Percentiles rank a stretch among this genome's conserved stretches.
These are phyloP conservation scores for Amborella trichopoda DNA, from an alignment of 164 flowering plant genomes.

Conservation along the genomic window DNA sequence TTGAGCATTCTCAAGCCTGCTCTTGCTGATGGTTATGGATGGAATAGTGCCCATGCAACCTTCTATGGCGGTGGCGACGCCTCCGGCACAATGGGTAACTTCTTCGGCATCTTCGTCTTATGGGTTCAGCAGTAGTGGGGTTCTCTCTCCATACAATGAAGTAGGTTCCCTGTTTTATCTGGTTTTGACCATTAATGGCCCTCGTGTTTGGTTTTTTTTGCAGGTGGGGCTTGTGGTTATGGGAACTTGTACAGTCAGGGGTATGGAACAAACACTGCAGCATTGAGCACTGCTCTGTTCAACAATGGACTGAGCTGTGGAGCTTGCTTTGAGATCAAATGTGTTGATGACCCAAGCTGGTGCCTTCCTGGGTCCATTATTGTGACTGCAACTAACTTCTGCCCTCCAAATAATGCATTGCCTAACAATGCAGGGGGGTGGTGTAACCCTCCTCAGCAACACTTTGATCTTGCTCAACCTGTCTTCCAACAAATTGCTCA, in stretches of 20 bases:
- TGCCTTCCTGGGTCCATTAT: conserved; percentile 46
- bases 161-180: background rate
- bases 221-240: conserved; percentile 84
- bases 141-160: background rate
- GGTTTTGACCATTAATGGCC: background rate
- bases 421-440: conserved; percentile 42
- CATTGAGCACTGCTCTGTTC: conserved; percentile 65
- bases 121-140: background rate
- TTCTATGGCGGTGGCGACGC: conserved; percentile 79
- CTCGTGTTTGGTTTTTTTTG: background rate
- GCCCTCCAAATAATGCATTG: conserved; percentile 45
- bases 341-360: conserved; percentile 47
- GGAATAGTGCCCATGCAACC: conserved; percentile 65
- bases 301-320: conserved; percentile 65
- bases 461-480: conserved; percentile 69
- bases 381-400: conserved; percentile 73
- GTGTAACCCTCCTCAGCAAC: conserved; percentile 57
- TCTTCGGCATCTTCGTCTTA: background rate
- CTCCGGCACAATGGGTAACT: conserved; percentile 72
- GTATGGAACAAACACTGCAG: conserved; percentile 64
- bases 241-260: conserved; percentile 76
- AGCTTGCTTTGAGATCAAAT: conserved; percentile 48
- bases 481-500: conserved; percentile 53
- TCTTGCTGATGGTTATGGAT: conserved; percentile 36
- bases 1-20: conserved; percentile 19